Conservation (phyloP, 768 basidiomycete species). For the Termitomyces sp. region DNA sequence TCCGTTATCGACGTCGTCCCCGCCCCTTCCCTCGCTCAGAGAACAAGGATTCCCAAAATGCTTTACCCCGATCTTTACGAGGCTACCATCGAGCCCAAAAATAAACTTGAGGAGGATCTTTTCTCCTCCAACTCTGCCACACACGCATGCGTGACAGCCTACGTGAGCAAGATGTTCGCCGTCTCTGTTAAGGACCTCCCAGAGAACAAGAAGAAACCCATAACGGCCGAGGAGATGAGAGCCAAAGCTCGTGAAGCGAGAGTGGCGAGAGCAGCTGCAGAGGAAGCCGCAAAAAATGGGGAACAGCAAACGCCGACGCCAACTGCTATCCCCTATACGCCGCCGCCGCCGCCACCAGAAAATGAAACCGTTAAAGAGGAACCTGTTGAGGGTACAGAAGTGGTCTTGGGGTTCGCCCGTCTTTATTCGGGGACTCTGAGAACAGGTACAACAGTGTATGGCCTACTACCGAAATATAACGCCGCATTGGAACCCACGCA, state of each 20-base stretch:
- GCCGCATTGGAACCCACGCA: constrained; percentile 58
- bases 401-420: constrained; percentile 88
- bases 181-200: constrained; percentile 80
- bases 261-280: constrained; percentile 30
- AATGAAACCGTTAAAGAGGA: constrained; percentile 18
- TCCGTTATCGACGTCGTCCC: constrained; percentile 93
- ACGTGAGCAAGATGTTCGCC: constrained; percentile 99
- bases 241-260: constrained; percentile 56
- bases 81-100: constrained; percentile 57
- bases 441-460: constrained; percentile 61
- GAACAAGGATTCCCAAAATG: constrained; percentile 85
- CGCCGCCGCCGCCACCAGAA: constrained; percentile 8
- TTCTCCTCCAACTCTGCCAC: constrained; percentile 64
- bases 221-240: constrained; percentile 86
- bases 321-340: constrained; percentile 16
- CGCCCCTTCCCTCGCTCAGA: constrained; percentile 79
- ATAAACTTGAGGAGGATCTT: constrained; percentile 81
- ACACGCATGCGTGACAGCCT: constrained; percentile 70
- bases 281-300: constrained; percentile 14
- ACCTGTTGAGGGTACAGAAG: constrained; percentile 48
- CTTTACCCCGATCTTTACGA: constrained; percentile 79
- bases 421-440: constrained; percentile 88
- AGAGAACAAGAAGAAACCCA: constrained; percentile 72
- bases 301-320: constrained; percentile 9
- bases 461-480: constrained; percentile 87